Evolutionary conservation across 2,329 filamentous ascomycete genomes (phyloP).

Genomic region (Cyanodermella asteris): DNA sequence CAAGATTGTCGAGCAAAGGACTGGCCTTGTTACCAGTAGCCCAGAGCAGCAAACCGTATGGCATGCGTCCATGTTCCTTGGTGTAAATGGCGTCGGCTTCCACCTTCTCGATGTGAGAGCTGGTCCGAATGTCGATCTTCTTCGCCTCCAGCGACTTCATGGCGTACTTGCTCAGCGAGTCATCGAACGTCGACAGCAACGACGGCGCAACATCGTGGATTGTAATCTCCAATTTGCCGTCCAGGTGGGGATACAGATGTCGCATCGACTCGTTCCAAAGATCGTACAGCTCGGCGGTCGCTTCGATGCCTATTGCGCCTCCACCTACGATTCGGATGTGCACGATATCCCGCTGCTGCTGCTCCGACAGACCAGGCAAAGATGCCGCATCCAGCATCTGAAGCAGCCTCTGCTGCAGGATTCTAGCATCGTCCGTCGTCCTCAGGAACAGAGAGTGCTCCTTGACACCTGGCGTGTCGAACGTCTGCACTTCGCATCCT

Average conservation of each 20-base stretch:
- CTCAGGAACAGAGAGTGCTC: slow-evolving; percentile 18
- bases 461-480: slow-evolving; percentile 18
- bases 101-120: slow-evolving; percentile 16
- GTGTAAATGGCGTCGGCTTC: slow-evolving; percentile 15
- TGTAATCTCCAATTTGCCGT: slow-evolving; percentile 18
- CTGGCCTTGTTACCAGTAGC: slow-evolving; percentile 17
- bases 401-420: slow-evolving; percentile 8
- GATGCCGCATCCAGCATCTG: slow-evolving; percentile 16
- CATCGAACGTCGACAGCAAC: slow-evolving; percentile 21
- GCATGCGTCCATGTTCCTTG: slow-evolving; percentile 15
- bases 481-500: slow-evolving; percentile 20
- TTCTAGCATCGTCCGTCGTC: slow-evolving; percentile 11
- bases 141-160: slow-evolving; percentile 15
- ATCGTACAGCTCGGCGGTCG: slow-evolving; percentile 22
- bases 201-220: slow-evolving; percentile 23
- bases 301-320: slow-evolving; percentile 21
- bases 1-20: slow-evolving; percentile 14
- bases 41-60: slow-evolving; percentile 19
- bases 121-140: slow-evolving; percentile 18
- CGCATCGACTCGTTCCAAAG: slow-evolving; percentile 18
- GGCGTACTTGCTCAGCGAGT: slow-evolving; percentile 20
- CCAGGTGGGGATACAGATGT: slow-evolving; percentile 19
- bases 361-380: slow-evolving; percentile 11
- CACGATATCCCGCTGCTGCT: slow-evolving; percentile 14
- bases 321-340: slow-evolving; percentile 21